Percentiles rank a stretch among this genome's conserved stretches.
Conservation (phyloP, 108 stramenopile genomes). For the Nannochloropsis salina region DNA sequence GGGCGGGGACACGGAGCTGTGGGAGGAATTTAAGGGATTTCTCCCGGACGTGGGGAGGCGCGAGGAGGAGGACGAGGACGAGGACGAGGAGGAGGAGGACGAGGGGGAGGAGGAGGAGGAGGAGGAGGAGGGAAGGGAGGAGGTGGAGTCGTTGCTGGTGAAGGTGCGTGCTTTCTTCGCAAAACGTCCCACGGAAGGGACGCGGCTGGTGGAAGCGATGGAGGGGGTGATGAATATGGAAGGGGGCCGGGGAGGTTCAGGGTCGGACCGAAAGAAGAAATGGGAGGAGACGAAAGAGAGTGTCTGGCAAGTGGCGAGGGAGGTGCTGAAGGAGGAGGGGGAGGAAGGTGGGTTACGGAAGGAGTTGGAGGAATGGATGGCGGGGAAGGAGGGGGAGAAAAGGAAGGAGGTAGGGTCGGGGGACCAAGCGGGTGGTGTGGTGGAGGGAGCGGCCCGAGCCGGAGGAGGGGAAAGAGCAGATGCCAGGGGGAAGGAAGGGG, state of each 20-base stretch:
- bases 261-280: background rate
- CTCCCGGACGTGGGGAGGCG: background rate
- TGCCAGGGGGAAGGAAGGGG: background rate
- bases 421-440: background rate
- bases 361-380: background rate
- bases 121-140: background rate
- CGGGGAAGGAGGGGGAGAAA: background rate
- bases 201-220: background rate
- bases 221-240: background rate
- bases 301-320: background rate
- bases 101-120: background rate
- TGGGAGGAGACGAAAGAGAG: background rate
- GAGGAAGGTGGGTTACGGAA: background rate
- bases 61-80: background rate
- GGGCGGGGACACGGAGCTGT: background rate
- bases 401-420: background rate
- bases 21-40: background rate
- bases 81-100: background rate
- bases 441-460: background rate
- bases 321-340: background rate
- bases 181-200: background rate
- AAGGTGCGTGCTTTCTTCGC: too few species aligned
- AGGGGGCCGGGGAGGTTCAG: background rate
- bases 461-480: background rate
- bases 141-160: background rate